Conservation (phyloP, 2,329 filamentous ascomycete species). For the Xylariaceae sp. region DNA sequence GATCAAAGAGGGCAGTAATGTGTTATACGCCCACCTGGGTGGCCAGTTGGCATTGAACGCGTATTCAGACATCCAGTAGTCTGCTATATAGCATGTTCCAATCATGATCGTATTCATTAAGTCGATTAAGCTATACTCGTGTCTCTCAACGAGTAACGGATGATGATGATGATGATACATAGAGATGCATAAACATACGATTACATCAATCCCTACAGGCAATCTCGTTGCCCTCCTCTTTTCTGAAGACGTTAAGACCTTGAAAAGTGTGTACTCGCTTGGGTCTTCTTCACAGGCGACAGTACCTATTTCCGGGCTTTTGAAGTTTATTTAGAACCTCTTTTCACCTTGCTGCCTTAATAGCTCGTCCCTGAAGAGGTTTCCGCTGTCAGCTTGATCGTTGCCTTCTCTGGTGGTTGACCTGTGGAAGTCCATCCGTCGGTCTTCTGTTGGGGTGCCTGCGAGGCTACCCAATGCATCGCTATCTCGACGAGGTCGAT, state of each 20-base stretch:
- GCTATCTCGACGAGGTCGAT: slow-evolving; percentile 36
- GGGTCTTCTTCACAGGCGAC: background rate
- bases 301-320: no score
- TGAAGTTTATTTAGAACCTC: slow-evolving; percentile 22
- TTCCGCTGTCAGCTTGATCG: slow-evolving; percentile 16
- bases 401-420: slow-evolving; percentile 12
- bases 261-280: no score
- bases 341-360: slow-evolving; percentile 38
- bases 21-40: slow-evolving; percentile 68
- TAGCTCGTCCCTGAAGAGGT: slow-evolving; percentile 48
- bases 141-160: no score
- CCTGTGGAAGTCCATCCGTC: slow-evolving; percentile 34
- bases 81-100: no score
- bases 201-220: no score
- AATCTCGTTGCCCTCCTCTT: no score
- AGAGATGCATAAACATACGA: no score
- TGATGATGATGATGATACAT: no score
- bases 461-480: slow-evolving; percentile 46
- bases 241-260: no score
- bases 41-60: slow-evolving; percentile 68
- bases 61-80: slow-evolving; percentile 49
- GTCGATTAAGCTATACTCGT: no score
- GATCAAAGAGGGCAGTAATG: slow-evolving; percentile 55
- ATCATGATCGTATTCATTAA: background rate
- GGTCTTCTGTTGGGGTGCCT: slow-evolving; percentile 40